Percentiles rank a stretch among this genome's conserved stretches.
These are phyloP conservation scores for Strigomonas galati DNA, from an alignment of 208 protist genomes.

Conservation along the genomic window DNA sequence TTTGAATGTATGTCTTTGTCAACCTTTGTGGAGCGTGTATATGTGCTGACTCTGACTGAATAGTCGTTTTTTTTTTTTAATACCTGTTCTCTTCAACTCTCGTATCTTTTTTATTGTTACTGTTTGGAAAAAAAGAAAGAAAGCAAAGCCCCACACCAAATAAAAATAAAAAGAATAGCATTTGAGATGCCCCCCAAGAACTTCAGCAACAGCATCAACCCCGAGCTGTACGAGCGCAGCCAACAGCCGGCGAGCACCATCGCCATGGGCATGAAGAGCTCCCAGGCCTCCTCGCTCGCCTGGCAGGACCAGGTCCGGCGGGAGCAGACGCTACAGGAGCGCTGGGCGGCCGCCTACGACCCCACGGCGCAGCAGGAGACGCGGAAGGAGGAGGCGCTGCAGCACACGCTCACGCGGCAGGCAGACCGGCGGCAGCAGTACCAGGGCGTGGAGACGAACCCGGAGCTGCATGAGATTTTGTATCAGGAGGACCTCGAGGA, in stretches of 20 bases:
- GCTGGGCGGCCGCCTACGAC: slow-evolving; percentile 48
- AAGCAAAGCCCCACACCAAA: not conserved
- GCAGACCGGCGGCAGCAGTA: slow-evolving; percentile 27
- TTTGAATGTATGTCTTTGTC: not conserved
- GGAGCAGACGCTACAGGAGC: slow-evolving; percentile 36
- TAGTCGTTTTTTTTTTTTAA: not conserved
- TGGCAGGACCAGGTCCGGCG: slow-evolving; percentile 53
- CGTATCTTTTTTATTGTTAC: slow-evolving; percentile 1
- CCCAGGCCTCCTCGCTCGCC: slow-evolving; percentile 34
- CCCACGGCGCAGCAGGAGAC: slow-evolving; percentile 13
- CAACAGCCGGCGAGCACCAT: slow-evolving; percentile 50
- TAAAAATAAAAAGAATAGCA: slow-evolving; percentile 2
- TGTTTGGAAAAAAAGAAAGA: not conserved
- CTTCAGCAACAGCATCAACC: slow-evolving; percentile 39
- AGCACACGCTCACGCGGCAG: slow-evolving; percentile 45
- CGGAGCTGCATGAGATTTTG: slow-evolving; percentile 40
- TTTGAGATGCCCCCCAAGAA: slow-evolving; percentile 31
- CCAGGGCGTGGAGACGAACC: slow-evolving; percentile 33
- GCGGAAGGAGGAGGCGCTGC: slow-evolving; percentile 20
- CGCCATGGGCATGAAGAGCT: slow-evolving; percentile 76
- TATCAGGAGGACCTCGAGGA: slow-evolving; percentile 21
- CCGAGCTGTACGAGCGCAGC: slow-evolving; percentile 48
- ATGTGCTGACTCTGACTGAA: no score
- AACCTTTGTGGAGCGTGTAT: no score
- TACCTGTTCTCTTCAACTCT: slow-evolving; percentile 1